Base-by-base conservation (phyloP, 2,329 filamentous ascomycete genomes). In the Botrytis elliptica region DNA sequence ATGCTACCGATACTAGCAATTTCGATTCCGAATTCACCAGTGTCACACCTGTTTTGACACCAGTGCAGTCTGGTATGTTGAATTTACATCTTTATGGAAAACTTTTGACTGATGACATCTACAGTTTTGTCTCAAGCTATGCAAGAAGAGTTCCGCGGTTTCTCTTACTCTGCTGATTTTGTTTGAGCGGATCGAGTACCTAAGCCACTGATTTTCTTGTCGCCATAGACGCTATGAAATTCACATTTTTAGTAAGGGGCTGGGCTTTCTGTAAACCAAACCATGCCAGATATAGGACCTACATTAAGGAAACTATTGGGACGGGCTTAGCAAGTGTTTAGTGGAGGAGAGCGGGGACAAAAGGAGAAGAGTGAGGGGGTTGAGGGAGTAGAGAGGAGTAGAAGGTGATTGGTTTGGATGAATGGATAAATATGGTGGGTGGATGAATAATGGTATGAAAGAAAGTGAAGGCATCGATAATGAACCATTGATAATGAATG, bases 91-190 rank as follows among this genome's bases (percentile, higher is more conserved):
- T 14, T 9, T 4, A 10, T 57, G 36, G 18, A 10, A 42, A 14
- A 10, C 10, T 36, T 12, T 52, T 52, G 22, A 59, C 75, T 75
- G 71, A 72, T 60, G 16, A 78, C 38, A 70, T 68, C 14, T 62
- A 62, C 78, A 97, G 96, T 99, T 63, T 88, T 99, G 76, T 97
- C 95, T 42, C 96, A 98, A 86, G 94, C 94, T 62, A 98, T 98
- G 95, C 96, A 99, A 85, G 96, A 99, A 85, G 95, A 99, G 83
- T 99, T 99, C 92, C 91, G 96, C 74, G 96, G 96, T 77, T 99
- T 99, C 86, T 98, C 95, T 40, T 99, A 99, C 84, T 80, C 79
- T 22, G 80, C 79, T 12, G 81, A 82, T 73, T 81, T 82, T 59
- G 75, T 81, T 65, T 82, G 79, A 81, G 66, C 65, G 40, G 49